phyloP scores from a whole-genome alignment of 2,329 filamentous ascomycete species.

The Paramyrothecium sp. region DNA sequence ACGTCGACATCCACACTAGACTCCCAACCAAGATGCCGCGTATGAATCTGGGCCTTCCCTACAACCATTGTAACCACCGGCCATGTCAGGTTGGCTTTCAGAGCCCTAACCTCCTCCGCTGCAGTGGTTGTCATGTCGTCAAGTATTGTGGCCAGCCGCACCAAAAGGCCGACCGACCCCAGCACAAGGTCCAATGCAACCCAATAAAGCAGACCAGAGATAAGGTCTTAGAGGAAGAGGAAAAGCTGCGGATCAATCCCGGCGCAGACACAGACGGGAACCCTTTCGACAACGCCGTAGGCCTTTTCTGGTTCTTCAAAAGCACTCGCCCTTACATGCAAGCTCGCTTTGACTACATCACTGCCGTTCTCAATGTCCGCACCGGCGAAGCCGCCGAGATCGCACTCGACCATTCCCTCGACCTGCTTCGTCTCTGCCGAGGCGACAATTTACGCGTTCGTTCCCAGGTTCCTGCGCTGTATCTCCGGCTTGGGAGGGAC shows the following conservation, averaged over 20 bases:
- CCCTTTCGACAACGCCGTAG: conserved; percentile 31
- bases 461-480: conserved; percentile 17
- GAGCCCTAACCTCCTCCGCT: too few species aligned
- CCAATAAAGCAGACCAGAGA: conserved; percentile 27
- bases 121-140: conserved; percentile 37
- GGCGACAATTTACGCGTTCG: conserved; percentile 18
- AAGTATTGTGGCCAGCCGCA: conserved; percentile 43
- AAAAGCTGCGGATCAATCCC: conserved; percentile 24
- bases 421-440: conserved; percentile 15
- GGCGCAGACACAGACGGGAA: conserved; percentile 26
- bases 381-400: background rate
- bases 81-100: too few species aligned
- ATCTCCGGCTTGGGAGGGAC: conserved; percentile 27
- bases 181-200: conserved; percentile 38
- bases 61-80: too few species aligned
- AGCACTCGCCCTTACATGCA: conserved; percentile 38
- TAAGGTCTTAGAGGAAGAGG: conserved; percentile 29
- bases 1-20: too few species aligned
- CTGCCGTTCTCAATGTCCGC: background rate
- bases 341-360: background rate
- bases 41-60: too few species aligned
- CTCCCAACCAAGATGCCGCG: too few species aligned
- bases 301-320: conserved; percentile 36
- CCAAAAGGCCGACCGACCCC: conserved; percentile 30
- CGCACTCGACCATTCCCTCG: conserved; percentile 1